Base-by-base conservation (phyloP, 352 stramenopile genomes). In the Phytophthora fragariae region DNA sequence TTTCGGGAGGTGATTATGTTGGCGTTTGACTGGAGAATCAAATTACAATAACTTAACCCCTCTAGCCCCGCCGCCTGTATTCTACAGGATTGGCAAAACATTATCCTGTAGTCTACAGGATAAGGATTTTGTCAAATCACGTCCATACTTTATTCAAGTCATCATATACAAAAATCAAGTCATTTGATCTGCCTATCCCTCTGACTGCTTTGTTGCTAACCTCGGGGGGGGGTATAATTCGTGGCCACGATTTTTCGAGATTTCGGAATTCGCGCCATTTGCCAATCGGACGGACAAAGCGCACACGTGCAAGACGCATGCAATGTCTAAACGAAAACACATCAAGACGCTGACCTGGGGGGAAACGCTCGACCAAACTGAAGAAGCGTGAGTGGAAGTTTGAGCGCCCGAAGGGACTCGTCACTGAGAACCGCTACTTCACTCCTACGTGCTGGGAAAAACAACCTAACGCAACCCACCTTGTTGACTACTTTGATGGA, bases 401-500 rank as follows among this genome's bases (percentile, higher is more conserved):
- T 63, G 24, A 63, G 39, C 57, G 57, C 3, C 39, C 57, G 24
- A 63, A 63, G 24, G 24, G 39, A 17, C 41, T 63, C 12, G 3
- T 19, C 17, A 63, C 14, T 14, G 57, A 63, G 2, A 63, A 54
- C 33, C 57, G 39, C 24, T 63, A 29, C 57, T 55, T 55, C 17
- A 63, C 37, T 21, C 46, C 21, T 57, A n/a, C 6, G 57, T 29
- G 58, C 21, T 65, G 58, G 46, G 6, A 31, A 19, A 65, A 49
- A 37, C 41, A 46, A 4, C 58, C 58, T 8, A 57, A 65, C 29
- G 31, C 17, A 24, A 47, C 46, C 7, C 58, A 65, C 46, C 46
- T 65, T 27, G 58, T 65, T 7, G 46, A 57, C 58, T 65, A 65
- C 12, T 65, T 57, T 35, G 58, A 65, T 14, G 41, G 46, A 6